These are phyloP conservation scores for Fusarium temperatum DNA, from an alignment of 2,329 filamentous ascomycete species.

Conservation along the genomic window DNA sequence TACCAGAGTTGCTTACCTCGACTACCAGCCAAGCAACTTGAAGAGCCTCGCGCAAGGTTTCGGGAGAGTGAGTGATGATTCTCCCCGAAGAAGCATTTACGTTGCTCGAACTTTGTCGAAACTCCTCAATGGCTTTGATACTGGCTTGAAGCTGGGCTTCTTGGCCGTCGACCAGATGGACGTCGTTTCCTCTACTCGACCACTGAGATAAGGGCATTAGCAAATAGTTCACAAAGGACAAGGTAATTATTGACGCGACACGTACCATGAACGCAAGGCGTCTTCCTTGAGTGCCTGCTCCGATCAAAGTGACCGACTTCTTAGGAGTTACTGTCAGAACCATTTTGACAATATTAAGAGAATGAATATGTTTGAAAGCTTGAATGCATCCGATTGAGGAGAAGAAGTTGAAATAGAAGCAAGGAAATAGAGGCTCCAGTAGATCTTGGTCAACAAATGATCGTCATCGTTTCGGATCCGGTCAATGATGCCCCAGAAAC, in stretches of 20 bases:
- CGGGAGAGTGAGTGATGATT: slow-evolving; percentile 34
- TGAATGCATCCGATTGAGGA: not conserved
- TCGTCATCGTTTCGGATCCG: slow-evolving; percentile 30
- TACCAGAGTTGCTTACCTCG: slow-evolving; percentile 27
- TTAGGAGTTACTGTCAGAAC: slow-evolving; percentile 14
- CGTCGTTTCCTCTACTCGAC: slow-evolving; percentile 44
- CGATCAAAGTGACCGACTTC: slow-evolving; percentile 39
- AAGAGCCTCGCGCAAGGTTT: slow-evolving; percentile 30
- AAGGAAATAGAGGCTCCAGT: not conserved
- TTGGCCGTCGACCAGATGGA: slow-evolving; percentile 43
- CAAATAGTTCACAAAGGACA: not conserved
- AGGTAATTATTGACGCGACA: not conserved
- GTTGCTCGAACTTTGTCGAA: slow-evolving; percentile 18
- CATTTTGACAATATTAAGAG: slow-evolving; percentile 3
- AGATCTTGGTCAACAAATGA: not conserved
- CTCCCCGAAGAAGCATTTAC: slow-evolving; percentile 24
- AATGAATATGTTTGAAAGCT: not conserved
- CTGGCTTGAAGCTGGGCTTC: slow-evolving; percentile 41
- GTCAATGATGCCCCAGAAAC: not conserved
- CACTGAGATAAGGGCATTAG: slow-evolving; percentile 29
- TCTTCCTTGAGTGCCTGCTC: slow-evolving; percentile 45
- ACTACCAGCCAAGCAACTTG: slow-evolving; percentile 41
- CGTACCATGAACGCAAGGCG: slow-evolving; percentile 46
- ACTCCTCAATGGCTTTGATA: slow-evolving; percentile 38
- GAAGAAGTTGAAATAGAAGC: not conserved